Evolutionary conservation across 2,329 filamentous ascomycete species (phyloP), one percentile per base, ranked within the genome.

Genomic region (Aureobasidium leucospermi): DNA sequence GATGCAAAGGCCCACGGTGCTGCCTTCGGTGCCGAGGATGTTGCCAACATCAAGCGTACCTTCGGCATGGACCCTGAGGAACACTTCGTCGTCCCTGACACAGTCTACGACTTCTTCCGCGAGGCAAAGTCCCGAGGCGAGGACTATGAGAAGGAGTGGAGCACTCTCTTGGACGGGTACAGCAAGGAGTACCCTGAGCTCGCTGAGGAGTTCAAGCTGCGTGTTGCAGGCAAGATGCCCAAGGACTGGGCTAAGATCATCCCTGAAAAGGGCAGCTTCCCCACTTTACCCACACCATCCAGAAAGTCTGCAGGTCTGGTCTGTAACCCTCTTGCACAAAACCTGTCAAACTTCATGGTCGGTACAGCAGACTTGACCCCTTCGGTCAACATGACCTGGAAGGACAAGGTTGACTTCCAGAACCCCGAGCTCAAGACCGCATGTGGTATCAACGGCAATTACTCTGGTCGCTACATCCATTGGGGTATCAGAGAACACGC

Each of bases 401-500:
- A 78, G 62, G 73, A 69, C 62, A 80, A 79, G 65, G 71, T 78
- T 10, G 78, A 79, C 65, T 81, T 81, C 67, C 79, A 81, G 38
- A 67, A 73, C 67, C 69, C 70, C 11, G 64, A 69, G 34, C 65
- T 70, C 19, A 61, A 63, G 10, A 67, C 69, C 16, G 63, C 67
- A 1, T 68, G 77, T 61, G 79, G 80, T 6, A 77, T 81, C 65
- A 81, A 80, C 62, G 84, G 83, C 43, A 72, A 79, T 68, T 80
- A 80, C 64, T 67, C 69, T 2, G 76, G 76, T 23, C 73, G 76
- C 7, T 78, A 78, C 63, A 74, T 85, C 63, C 82, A 82, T 68
- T 85, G 77, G 67, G 83, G 82, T 41, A 79, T 85, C 58, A 79
- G 83, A 5, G 82, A 85, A 64, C 82, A 85, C 66, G 82, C 82